Evolutionary conservation across 805 yeast species (phyloP), one percentile per base, ranked within the genome.

Genomic region (Wickerhamomyces strasburgensis): DNA sequence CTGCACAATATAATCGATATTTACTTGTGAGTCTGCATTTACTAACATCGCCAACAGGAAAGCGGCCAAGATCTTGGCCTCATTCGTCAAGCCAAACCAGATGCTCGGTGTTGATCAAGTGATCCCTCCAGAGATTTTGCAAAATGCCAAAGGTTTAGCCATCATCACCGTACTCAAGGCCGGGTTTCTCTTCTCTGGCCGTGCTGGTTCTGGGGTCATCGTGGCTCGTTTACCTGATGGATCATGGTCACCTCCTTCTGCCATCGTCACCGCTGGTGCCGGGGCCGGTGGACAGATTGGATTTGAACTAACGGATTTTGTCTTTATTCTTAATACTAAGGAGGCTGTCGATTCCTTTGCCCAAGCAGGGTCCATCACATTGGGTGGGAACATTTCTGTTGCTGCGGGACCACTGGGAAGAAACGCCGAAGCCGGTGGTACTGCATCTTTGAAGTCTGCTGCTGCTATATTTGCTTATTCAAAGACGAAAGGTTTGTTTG

Each of bases 251-350:
- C 95, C 97, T 3, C 98, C 98, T 1, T 81, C 95, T 3, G 98
- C 97, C 8, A 82, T 93, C 47, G 81, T 78, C 36, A 85, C 97
- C 16, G 98, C 95, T 3, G 98, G 98, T 51, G 98, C 97, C 4
- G 98, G 98, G 54, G 97, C 93, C 6, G 98, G 98, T 42, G 98
- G 98, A 30, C 94, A 88, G 66, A 76, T 93, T 47, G 98, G 98
- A 29, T 89, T 96, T 7, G 98, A 90, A 59, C 67, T 90, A 53
- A 90, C 98, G 2, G 98, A 90, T 65, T 90, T 90, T 56, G 96
- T 90, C 19, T 90, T 90, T 58, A 89, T 93, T 42, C 72, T 90
- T 47, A 90, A 93, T 65, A 77, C 84, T 11, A 71, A 75, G 35
- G 76, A 88, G 2, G 98, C 98, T 3, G 98, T 90, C 32, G 86